phyloP scores from a whole-genome alignment of 148 eudicot species.

The Bassia scoparia region DNA sequence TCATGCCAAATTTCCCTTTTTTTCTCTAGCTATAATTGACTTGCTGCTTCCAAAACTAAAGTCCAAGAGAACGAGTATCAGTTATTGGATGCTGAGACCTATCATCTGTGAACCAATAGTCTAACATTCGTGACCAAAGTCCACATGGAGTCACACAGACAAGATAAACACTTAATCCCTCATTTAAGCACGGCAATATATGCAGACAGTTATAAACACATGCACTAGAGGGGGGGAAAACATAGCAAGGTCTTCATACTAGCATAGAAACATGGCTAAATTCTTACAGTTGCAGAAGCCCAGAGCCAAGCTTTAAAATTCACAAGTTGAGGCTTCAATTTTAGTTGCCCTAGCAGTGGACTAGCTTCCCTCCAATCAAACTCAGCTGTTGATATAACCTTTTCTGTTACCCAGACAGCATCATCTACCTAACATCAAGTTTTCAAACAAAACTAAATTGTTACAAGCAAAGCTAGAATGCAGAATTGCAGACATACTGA shows the following conservation, averaged over 20 bases:
- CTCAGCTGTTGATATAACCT: constrained; percentile 51
- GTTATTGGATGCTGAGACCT: not conserved
- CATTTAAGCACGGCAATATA: constrained; percentile 8
- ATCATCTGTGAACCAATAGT: too few relatives aligned
- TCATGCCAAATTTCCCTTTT: not conserved
- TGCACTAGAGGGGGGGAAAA: not conserved
- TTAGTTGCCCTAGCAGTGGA: constrained; percentile 49
- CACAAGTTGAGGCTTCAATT: constrained; percentile 48
- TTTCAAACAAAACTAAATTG: not conserved
- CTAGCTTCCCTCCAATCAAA: constrained; percentile 62
- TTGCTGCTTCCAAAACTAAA: not conserved
- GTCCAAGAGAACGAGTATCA: not conserved
- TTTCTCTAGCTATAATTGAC: not conserved
- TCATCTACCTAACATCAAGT: constrained; percentile 61
- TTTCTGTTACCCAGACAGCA: constrained; percentile 81
- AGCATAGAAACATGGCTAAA: not conserved
- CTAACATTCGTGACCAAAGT: not conserved
- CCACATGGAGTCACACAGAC: not conserved
- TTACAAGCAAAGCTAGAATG: not conserved
- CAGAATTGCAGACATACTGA: not conserved
- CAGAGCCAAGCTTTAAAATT: constrained; percentile 87
- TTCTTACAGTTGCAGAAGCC: constrained; percentile 88
- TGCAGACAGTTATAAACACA: not conserved
- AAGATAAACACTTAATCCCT: not conserved
- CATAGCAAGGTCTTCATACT: not conserved